phyloP scores from a whole-genome alignment of 768 basidiomycete species.

The Lactifluus piperatus region DNA sequence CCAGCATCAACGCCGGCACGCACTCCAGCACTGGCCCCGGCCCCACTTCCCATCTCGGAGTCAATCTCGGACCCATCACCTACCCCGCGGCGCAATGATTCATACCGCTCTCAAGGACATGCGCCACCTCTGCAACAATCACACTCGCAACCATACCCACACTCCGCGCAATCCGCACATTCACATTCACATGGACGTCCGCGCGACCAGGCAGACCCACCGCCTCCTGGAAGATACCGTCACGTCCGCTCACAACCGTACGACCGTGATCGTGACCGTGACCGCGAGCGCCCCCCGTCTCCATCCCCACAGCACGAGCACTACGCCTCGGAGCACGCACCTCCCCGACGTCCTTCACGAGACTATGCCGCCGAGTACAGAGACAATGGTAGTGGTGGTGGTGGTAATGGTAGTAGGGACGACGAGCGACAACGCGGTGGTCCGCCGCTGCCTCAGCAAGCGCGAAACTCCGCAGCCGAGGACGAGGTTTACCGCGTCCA shows the following conservation, averaged over 20 bases:
- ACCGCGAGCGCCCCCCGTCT: not conserved
- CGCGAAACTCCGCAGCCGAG: not conserved
- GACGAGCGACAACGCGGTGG: not conserved
- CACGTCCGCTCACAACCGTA: not conserved
- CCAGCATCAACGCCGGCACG: not conserved
- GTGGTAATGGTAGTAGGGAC: too few species aligned
- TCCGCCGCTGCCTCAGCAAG: too few species aligned
- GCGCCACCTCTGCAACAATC: not conserved
- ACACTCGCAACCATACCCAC: not conserved
- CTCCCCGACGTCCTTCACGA: not conserved
- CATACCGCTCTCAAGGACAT: constrained; percentile 1
- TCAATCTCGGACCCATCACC: not conserved
- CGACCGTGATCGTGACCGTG: not conserved
- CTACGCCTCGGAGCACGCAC: not conserved
- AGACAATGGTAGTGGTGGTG: too few species aligned
- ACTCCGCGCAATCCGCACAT: not conserved
- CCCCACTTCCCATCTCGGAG: too few species aligned
- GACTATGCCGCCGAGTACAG: too few species aligned
- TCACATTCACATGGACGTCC: not conserved
- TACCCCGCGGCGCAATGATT: not conserved
- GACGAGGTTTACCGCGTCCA: not conserved
- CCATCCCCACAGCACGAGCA: not conserved
- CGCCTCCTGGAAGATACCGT: not conserved
- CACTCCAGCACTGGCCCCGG: not conserved
- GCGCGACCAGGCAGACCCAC: not conserved